phyloP scores from a whole-genome alignment of 2,329 filamentous ascomycete species.

The Trichoderma simmonsii region DNA sequence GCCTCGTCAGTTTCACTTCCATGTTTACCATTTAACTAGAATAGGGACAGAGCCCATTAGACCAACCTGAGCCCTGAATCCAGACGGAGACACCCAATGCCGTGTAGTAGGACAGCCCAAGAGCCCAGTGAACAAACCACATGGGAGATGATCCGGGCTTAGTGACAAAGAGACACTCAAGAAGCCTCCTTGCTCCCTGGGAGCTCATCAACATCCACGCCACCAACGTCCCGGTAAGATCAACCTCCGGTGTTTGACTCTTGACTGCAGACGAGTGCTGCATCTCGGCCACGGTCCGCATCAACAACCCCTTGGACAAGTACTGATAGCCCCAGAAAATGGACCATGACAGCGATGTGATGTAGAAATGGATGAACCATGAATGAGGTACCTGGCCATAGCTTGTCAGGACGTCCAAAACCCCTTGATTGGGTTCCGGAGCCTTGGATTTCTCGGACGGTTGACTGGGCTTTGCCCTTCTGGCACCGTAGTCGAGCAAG shows the following conservation, averaged over 20 bases:
- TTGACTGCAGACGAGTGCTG: constrained; percentile 26
- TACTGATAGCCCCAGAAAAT: constrained; percentile 72
- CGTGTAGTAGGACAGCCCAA: constrained; percentile 77
- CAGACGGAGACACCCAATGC: constrained; percentile 72
- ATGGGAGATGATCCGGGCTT: constrained; percentile 68
- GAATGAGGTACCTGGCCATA: constrained; percentile 70
- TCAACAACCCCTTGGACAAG: constrained; percentile 48
- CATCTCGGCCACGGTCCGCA: constrained; percentile 46
- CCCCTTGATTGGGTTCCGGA: not conserved
- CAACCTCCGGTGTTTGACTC: constrained; percentile 42
- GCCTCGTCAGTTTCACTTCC: not conserved
- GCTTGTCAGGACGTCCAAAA: constrained; percentile 31
- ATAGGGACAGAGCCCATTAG: not conserved
- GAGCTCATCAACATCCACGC: constrained; percentile 70
- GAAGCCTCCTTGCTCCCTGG: constrained; percentile 72
- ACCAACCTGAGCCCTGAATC: constrained; percentile 74
- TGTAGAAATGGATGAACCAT: constrained; percentile 89
- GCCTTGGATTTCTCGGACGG: constrained; percentile 19
- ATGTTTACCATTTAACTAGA: not conserved
- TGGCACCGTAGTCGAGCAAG: constrained; percentile 52
- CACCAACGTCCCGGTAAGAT: constrained; percentile 58
- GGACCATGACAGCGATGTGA: constrained; percentile 65
- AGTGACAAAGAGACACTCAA: constrained; percentile 66
- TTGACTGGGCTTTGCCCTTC: constrained; percentile 29
- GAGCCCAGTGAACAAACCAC: constrained; percentile 78